Evolutionary conservation across 169 alveolate species (phyloP).

Genomic region (Besnoitia besnoiti): DNA sequence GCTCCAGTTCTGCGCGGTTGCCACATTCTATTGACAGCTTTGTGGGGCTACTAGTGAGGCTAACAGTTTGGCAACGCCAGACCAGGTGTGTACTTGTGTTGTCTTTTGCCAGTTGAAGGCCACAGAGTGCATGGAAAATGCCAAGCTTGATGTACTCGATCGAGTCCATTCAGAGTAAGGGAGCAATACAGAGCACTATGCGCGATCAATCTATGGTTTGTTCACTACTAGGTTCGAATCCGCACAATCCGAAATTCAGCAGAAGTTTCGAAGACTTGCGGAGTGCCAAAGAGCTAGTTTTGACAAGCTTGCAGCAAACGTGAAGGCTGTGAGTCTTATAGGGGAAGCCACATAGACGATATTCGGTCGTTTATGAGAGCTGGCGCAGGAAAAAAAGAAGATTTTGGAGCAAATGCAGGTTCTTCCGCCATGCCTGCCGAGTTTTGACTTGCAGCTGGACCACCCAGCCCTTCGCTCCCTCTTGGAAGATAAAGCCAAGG

Average conservation of each 20-base stretch:
- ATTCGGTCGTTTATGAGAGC: not conserved
- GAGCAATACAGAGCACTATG: too few species aligned
- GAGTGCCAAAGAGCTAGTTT: not conserved
- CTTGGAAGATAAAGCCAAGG: not conserved
- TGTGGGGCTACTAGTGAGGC: not conserved
- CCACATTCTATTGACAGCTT: not conserved
- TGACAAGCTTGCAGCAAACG: not conserved
- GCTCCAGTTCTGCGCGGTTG: not conserved
- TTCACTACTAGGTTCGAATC: not conserved
- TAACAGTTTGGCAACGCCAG: not conserved
- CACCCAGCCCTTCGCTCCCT: not conserved
- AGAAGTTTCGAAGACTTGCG: not conserved
- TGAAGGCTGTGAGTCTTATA: not conserved
- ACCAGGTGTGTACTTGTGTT: not conserved
- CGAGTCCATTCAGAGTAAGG: conserved; percentile 1
- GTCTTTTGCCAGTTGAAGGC: not conserved
- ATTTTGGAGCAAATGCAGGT: not conserved
- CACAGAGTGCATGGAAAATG: conserved; percentile 22
- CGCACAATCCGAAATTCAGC: not conserved
- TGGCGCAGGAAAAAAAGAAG: not conserved
- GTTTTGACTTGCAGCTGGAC: not conserved
- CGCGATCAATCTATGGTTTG: too few species aligned
- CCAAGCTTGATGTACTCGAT: not conserved
- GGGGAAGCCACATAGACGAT: not conserved
- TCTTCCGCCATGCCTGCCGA: not conserved